phyloP scores from a whole-genome alignment of 768 basidiomycete species.

The Termitomyces eurrhizus region DNA sequence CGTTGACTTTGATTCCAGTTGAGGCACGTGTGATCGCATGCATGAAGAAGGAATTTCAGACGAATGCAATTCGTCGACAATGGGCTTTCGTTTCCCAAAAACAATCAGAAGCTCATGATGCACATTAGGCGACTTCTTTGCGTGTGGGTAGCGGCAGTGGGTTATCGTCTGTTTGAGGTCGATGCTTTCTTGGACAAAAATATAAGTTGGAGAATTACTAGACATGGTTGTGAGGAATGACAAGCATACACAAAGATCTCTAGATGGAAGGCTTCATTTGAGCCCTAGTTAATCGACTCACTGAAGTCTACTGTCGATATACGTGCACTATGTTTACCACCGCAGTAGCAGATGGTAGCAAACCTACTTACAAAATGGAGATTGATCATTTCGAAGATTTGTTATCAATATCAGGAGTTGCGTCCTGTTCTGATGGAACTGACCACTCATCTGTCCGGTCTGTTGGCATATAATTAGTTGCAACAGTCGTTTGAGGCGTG shows the following conservation, averaged over 20 bases:
- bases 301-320: neutral
- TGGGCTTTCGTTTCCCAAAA: neutral
- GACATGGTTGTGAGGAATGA: neutral
- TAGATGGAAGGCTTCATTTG: neutral
- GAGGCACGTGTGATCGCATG: neutral
- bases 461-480: constrained; percentile 4
- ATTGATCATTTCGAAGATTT: constrained; percentile 10
- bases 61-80: neutral
- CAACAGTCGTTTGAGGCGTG: constrained; percentile 8
- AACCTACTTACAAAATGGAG: constrained; percentile 1
- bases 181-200: neutral
- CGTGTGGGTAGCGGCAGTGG: no score
- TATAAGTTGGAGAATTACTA: neutral
- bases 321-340: neutral
- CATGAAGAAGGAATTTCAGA: neutral
- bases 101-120: neutral
- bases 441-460: constrained; percentile 39
- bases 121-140: neutral
- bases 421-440: constrained; percentile 19
- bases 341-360: neutral
- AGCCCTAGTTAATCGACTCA: neutral
- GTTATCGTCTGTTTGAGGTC: neutral
- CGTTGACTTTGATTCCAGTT: neutral
- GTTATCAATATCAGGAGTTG: constrained; percentile 16
- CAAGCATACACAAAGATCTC: neutral